Base-by-base conservation (phyloP, 345 rosid genomes). In the Turnera subulata region DNA sequence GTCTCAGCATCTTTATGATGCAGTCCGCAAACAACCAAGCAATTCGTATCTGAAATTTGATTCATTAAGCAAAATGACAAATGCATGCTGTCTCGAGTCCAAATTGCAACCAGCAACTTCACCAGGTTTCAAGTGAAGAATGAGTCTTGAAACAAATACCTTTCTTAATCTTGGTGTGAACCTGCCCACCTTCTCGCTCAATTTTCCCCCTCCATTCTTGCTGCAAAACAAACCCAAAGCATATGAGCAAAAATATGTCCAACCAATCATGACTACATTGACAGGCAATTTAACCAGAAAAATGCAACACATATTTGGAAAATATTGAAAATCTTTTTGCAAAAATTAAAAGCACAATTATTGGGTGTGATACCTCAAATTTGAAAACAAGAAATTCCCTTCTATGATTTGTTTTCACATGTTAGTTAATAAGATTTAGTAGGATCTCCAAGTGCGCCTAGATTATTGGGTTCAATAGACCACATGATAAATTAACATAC, bases 131-230 rank as follows among this genome's bases (percentile, higher is more conserved):
- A 21, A 48, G 53, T 43, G 51, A 29, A 61, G 24, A 50, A 54
- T 44, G 21, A 42, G 72, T 22, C 42, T 49, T 21, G 15, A 51
- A 62, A 47, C 18, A 44, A 42, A 50, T 75, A 89, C 99, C 96
- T 58, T 81, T 89, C 72, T 80, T 89, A 69, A 81, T 78, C 55
- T 76, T 89, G 23, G 82, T 69, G 76, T 93, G 94, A 74, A 84
- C 56, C 29, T 72, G 64, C 25, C 90, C 94, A 70, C 99, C 94
- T 19, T 78, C 82, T 67, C 52, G 92, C 75, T 78, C 86, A 67
- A 85, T 82, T 72, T 84, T 83, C 25, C 52, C 73, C 66, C 82
- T 89, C 99, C 99, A 89, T 58, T 80, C 81, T 76, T 78, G 69
- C 99, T 93, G 84, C 66, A 80, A 60, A 69, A 58, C 32, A 37